Percentiles rank a stretch among this genome's conserved stretches.
These are phyloP conservation scores for Thymus mandschuricus DNA, from an alignment of 257 asterid genomes.

Conservation along the genomic window DNA sequence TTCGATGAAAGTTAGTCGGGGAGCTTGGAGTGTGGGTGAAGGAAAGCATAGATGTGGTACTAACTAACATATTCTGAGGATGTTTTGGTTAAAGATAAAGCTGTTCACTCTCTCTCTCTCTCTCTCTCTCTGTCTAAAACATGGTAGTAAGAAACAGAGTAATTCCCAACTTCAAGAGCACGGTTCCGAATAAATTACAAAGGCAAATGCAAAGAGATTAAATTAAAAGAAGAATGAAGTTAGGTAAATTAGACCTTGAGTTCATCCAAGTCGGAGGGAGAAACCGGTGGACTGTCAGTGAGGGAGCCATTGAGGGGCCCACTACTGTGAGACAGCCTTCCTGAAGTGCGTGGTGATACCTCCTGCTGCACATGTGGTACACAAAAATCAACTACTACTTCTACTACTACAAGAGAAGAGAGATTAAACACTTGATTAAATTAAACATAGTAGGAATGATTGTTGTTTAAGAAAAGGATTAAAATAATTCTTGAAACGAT, in stretches of 20 bases:
- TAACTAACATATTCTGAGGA: constrained; percentile 1
- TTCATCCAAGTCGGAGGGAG: constrained; percentile 88
- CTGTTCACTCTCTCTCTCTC: constrained; percentile 34
- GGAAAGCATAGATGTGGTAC: constrained; percentile 43
- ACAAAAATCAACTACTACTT: constrained; percentile 2
- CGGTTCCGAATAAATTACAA: neutral
- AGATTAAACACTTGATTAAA: neutral
- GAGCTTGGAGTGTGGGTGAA: constrained; percentile 29
- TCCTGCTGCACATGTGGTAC: constrained; percentile 74
- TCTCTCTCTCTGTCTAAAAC: constrained; percentile 39
- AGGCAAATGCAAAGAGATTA: neutral
- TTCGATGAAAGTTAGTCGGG: too few species aligned
- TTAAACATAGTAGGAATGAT: neutral
- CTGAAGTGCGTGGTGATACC: constrained; percentile 97
- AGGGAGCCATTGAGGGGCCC: constrained; percentile 90
- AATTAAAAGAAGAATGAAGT: neutral
- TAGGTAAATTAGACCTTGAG: constrained; percentile 55
- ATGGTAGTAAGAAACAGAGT: constrained; percentile 25
- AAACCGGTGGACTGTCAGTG: constrained; percentile 95
- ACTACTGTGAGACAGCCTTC: constrained; percentile 96
- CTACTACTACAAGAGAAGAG: constrained; percentile 4
- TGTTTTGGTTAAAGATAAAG: constrained; percentile 66
- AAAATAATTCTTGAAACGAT: constrained; percentile 29
- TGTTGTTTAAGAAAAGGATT: neutral
- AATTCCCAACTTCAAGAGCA: constrained; percentile 15